Evolutionary conservation across 345 rosid genomes (phyloP).

Genomic region (Linum tenue): DNA sequence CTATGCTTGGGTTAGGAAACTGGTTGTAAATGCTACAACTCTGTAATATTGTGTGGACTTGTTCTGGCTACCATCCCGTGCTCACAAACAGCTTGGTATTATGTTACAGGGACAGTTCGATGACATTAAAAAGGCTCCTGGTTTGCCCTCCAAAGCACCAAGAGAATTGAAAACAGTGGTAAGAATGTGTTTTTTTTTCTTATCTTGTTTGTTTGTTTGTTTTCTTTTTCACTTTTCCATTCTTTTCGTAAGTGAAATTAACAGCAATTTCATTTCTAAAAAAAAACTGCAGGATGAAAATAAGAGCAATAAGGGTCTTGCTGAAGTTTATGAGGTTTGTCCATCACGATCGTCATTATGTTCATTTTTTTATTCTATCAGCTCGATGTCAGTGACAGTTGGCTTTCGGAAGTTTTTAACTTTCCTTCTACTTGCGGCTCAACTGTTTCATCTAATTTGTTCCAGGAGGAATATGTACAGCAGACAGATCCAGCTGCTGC

Average conservation of each 20-base stretch:
- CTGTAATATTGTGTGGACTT: not conserved
- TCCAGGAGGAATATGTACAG: constrained; percentile 76
- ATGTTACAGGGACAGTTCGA: constrained; percentile 57
- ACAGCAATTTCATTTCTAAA: not conserved
- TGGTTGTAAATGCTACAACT: not conserved
- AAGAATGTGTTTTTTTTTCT: not conserved
- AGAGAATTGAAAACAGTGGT: constrained; percentile 71
- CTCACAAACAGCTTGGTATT: constrained; percentile 5
- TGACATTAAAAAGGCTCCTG: constrained; percentile 49
- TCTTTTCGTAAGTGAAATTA: not conserved
- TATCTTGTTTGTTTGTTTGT: not conserved
- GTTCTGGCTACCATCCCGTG: not conserved
- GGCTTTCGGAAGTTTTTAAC: not conserved
- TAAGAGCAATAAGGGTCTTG: constrained; percentile 93
- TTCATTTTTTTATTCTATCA: not conserved
- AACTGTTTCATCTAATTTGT: constrained; percentile 8
- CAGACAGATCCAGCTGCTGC: constrained; percentile 60
- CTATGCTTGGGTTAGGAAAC: too few species aligned
- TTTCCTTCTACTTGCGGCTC: not conserved
- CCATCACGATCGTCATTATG: not conserved
- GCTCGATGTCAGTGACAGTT: not conserved
- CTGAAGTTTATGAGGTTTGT: constrained; percentile 94
- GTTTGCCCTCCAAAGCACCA: constrained; percentile 47
- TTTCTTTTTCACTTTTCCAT: not conserved
- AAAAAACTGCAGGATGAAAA: constrained; percentile 63